Evolutionary conservation across 495 filamentous ascomycete species (phyloP), one percentile per base, ranked within the genome.

Genomic region (Penicillium antarcticum): DNA sequence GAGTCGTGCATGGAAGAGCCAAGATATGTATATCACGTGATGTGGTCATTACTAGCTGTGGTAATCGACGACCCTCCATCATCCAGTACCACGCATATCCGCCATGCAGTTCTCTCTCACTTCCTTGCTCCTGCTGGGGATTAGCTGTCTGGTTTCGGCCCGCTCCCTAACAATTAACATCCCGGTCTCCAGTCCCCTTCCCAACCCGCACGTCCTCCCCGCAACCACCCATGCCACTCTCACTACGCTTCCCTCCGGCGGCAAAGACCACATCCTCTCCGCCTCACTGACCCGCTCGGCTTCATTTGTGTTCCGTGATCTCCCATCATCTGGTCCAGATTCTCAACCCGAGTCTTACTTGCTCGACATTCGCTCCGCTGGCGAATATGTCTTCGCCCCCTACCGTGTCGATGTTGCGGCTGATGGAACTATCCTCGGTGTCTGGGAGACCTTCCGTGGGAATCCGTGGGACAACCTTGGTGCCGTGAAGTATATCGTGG

Each of bases 391-490:
- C 42, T 96, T 97, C 58, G 77, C 80, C 53, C 84, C 88, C 3
- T 71, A 92, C 56, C 75, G 90, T 5, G 75, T 96, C 5, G 91
- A 97, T 65, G 80, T 96, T 29, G 56, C 63, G n/a, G 57, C 71
- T 14, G 69, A 69, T 29, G 67, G 67, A 10, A 67, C 64, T 24
- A 63, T 81, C 40, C 55, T 70, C 17, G 80, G 80, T n/a, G 81
- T 84, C 26, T 91, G 87, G 86, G 86, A 90, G 71, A 95, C 90
- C 19, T 95, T 86, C 65, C 72, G 88, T n/a, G 87, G 91, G 7
- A 92, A 94, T 60, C 82, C 91, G 52, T 91, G 90, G 89, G 82
- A 78, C 23, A 92, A 95, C 66, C 87, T 85, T 51, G 88, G 92
- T 12, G 79, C 82, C 57, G 75, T 73, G 58, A 78, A 82, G 55